These are phyloP conservation scores for Fusarium nematophilum DNA, from an alignment of 2,329 filamentous ascomycete genomes.

Conservation along the genomic window DNA sequence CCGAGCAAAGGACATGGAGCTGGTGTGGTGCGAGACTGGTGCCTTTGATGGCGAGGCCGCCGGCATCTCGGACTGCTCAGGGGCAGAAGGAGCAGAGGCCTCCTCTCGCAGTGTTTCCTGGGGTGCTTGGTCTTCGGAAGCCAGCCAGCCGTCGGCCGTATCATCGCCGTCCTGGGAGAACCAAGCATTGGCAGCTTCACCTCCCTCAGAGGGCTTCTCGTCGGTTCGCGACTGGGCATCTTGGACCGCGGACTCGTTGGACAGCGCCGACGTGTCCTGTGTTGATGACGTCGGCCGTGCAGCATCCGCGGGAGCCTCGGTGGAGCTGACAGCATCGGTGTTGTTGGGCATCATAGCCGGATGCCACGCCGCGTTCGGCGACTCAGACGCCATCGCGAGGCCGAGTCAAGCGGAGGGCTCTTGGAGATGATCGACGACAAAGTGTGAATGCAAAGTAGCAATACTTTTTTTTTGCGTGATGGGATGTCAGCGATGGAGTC, in stretches of 20 bases:
- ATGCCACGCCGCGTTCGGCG: conserved; percentile 53
- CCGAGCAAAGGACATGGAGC: conserved; percentile 71
- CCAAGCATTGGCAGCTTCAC: conserved; percentile 29
- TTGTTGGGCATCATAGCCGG: conserved; percentile 55
- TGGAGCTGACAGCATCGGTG: conserved; percentile 32
- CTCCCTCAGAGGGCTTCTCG: conserved; percentile 5
- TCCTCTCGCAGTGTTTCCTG: conserved; percentile 17
- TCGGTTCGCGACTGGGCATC: conserved; percentile 26
- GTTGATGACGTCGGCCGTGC: conserved; percentile 39
- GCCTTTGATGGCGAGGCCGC: conserved; percentile 33
- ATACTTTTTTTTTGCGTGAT: conserved; percentile 37
- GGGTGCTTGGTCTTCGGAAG: conserved; percentile 32
- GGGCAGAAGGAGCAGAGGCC: conserved; percentile 13
- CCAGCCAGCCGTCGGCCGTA: conserved; percentile 40
- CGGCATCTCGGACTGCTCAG: conserved; percentile 26
- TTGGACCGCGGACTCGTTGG: conserved; percentile 13
- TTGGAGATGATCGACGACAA: conserved; percentile 21
- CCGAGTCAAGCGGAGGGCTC: conserved; percentile 29
- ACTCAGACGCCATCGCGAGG: conserved; percentile 52
- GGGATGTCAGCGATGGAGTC: conserved; percentile 40
- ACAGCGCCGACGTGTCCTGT: conserved; percentile 23
- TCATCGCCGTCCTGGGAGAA: conserved; percentile 39
- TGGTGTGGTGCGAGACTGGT: conserved; percentile 65
- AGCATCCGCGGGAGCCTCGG: conserved; percentile 29
- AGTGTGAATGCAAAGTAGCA: conserved; percentile 31